Base-by-base conservation (phyloP, 106 monocot species). In the Acanthochlamys bracteata region DNA sequence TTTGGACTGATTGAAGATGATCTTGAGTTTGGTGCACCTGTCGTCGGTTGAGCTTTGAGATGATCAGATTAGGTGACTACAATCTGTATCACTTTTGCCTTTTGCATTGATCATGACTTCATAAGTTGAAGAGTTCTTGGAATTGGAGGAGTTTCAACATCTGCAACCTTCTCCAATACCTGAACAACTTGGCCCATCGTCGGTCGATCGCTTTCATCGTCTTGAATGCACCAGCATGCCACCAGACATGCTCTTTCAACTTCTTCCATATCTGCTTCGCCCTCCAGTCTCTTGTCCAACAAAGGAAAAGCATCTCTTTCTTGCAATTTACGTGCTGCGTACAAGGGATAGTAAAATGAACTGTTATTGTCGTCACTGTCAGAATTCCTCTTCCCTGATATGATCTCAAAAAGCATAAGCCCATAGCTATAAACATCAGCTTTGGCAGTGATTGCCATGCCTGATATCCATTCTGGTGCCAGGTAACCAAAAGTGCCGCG, bases 401-500 rank as follows among this genome's bases (percentile, higher is more conserved):
- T 51, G n/a, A 51, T 13, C 51, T 51, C 51, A 51, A 51, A 51
- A 9, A 51, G 51, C 51, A 9, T 51, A 13, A 51, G 13, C 51
- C 51, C 51, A 9, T 51, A 51, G 51, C 51, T 51, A 9, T 51
- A 51, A 2, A 51, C 51, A 51, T 51, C 51, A 4, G n/a, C 51
- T 51, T 51, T 51, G 4, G 51, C 13, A 51, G 51, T 20, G 21
- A 72, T 65, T 12, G 72, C 64, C 9, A 17, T 24, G 23, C 69
- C 69, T 7, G 24, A n/a, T 15, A 69, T 41, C 69, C 69, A 69
- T 26, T 69, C 69, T 17, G 69, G 69, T 3, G 69, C 69, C 2
- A 69, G 69, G 25, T 69, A 69, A 4, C 69, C 69, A n/a, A 59
- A 7, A 3, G 69, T 69, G 9, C 69, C 69, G 25, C 69, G 39